Conservation (phyloP, 495 filamentous ascomycete genomes). For the Aspergillus nidulans region DNA sequence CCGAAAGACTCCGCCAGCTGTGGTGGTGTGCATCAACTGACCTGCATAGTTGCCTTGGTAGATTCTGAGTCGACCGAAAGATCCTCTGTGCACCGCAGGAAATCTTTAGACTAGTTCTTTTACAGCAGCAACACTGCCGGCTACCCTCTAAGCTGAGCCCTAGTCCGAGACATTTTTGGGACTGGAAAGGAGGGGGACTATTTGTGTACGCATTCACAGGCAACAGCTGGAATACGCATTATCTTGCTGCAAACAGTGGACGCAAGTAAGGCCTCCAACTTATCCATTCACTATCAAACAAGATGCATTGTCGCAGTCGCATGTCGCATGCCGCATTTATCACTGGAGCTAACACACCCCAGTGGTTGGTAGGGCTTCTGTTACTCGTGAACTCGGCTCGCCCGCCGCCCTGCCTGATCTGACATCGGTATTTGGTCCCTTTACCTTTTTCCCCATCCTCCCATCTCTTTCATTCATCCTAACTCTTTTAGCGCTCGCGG, state of each 20-base stretch:
- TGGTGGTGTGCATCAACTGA: constrained; percentile 5
- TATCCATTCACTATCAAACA: background rate
- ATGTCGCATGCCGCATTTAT: background rate
- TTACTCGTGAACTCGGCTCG: constrained; percentile 19
- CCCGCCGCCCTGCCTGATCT: constrained; percentile 14
- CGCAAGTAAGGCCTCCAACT: background rate
- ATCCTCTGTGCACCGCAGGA: background rate
- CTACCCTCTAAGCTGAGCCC: background rate
- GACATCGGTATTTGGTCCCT: constrained; percentile 16
- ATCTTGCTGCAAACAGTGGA: background rate
- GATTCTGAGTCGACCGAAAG: background rate
- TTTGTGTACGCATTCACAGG: background rate
- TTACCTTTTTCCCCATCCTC: background rate
- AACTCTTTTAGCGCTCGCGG: constrained; percentile 10
- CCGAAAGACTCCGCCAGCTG: constrained; percentile 1
- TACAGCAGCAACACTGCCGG: background rate
- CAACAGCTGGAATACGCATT: background rate
- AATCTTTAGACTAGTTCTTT: background rate
- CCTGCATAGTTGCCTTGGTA: background rate
- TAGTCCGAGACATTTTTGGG: background rate
- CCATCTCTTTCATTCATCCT: background rate
- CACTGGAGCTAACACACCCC: constrained; percentile 6
- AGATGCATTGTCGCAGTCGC: background rate
- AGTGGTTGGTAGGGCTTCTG: constrained; percentile 23
- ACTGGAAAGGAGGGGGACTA: background rate